Conservation (phyloP, 805 yeast genomes). For the Maudiozyma saulgeensis region DNA sequence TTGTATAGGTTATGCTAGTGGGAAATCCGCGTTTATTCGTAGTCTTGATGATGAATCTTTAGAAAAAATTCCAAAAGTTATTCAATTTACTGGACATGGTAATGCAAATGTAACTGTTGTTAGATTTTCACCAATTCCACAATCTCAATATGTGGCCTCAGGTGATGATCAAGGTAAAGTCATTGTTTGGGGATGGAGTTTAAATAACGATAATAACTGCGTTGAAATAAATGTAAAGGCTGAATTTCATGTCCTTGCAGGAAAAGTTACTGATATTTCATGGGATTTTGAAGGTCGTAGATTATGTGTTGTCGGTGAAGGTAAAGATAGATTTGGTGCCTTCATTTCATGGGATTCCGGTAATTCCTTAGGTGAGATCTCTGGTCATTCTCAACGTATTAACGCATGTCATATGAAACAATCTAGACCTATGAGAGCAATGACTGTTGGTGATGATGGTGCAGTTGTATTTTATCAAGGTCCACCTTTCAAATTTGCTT, state of each 20-base stretch:
- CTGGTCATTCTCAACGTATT: conserved; percentile 80
- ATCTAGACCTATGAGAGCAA: conserved; percentile 85
- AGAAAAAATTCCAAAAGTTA: conserved; percentile 6
- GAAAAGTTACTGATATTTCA: conserved; percentile 70
- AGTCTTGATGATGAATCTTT: conserved; percentile 47
- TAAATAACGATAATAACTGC: conserved; percentile 41
- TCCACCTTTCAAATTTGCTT: conserved; percentile 84
- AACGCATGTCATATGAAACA: conserved; percentile 81
- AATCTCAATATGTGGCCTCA: conserved; percentile 82
- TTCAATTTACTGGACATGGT: conserved; percentile 67
- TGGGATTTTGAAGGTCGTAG: conserved; percentile 90
- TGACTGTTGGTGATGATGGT: conserved; percentile 84
- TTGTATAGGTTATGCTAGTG: conserved; percentile 71
- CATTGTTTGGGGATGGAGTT: conserved; percentile 67
- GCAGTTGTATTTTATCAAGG: conserved; percentile 79
- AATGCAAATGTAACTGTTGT: conserved; percentile 69
- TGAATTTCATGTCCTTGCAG: conserved; percentile 71
- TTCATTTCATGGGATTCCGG: conserved; percentile 93
- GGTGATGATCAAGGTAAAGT: conserved; percentile 90
- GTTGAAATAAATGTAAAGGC: conserved; percentile 50
- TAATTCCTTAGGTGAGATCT: conserved; percentile 91
- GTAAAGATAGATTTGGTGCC: conserved; percentile 84
- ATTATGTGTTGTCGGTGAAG: conserved; percentile 89
- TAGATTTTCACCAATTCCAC: conserved; percentile 58
- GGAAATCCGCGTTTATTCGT: conserved; percentile 69